Conservation (phyloP, 176 grass and related monocot species). For the Lolium perenne region DNA sequence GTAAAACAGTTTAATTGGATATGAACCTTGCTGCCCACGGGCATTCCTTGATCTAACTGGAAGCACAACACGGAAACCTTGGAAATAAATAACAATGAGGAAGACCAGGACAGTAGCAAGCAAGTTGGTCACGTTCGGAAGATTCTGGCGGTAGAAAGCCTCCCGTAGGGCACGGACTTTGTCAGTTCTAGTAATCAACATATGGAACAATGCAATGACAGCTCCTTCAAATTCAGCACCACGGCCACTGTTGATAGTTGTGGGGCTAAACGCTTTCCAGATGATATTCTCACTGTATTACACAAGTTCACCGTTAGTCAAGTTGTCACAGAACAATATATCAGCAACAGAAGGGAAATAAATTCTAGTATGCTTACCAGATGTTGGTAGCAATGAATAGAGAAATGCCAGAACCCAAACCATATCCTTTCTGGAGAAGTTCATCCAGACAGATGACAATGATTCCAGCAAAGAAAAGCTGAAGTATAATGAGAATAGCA, state of each 20-base stretch:
- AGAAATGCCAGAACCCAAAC: slow-evolving; percentile 96
- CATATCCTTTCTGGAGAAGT: slow-evolving; percentile 99
- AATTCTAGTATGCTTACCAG: slow-evolving; percentile 59
- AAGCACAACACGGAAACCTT: slow-evolving; percentile 94
- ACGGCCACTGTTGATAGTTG: slow-evolving; percentile 89
- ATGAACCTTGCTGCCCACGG: slow-evolving; percentile 93
- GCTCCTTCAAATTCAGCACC: slow-evolving; percentile 98
- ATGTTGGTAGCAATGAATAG: slow-evolving; percentile 98
- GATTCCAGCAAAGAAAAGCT: slow-evolving; percentile 98
- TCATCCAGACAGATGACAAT: slow-evolving; percentile 97
- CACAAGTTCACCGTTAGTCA: slow-evolving; percentile 27
- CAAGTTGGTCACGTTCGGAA: slow-evolving; percentile 96
- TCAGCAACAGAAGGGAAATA: slow-evolving; percentile 23
- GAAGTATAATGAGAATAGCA: slow-evolving; percentile 96
- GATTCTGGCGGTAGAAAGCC: slow-evolving; percentile 95
- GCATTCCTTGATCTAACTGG: slow-evolving; percentile 96
- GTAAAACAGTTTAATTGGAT: slow-evolving; percentile 98
- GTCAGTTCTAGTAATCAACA: slow-evolving; percentile 91
- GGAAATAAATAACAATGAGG: slow-evolving; percentile 96
- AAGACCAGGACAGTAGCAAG: slow-evolving; percentile 94
- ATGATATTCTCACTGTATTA: slow-evolving; percentile 91
- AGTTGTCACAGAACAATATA: slow-evolving; percentile 2
- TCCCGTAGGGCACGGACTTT: slow-evolving; percentile 84
- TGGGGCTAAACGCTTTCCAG: slow-evolving; percentile 99
- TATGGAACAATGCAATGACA: slow-evolving; percentile 92